phyloP scores from a whole-genome alignment of 1,139 yeast species.

The Hyphopichia pseudoburtonii region DNA sequence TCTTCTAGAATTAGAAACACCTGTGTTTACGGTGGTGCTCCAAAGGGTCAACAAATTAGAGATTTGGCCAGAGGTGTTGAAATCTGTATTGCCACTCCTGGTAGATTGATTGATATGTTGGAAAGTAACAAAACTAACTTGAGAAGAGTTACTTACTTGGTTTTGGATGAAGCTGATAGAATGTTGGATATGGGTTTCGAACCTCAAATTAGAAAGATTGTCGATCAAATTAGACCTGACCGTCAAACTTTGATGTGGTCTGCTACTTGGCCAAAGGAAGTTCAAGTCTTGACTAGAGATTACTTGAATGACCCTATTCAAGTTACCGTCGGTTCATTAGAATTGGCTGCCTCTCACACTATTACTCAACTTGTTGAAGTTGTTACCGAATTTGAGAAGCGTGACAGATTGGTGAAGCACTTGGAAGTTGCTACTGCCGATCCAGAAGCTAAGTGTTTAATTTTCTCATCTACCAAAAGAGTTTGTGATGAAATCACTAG shows the following conservation, averaged over 20 bases:
- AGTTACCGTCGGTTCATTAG: constrained; percentile 94
- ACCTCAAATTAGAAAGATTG: constrained; percentile 93
- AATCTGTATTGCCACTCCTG: constrained; percentile 95
- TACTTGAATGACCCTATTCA: constrained; percentile 91
- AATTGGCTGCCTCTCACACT: constrained; percentile 93
- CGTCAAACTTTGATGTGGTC: constrained; percentile 99
- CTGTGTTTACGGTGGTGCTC: constrained; percentile 99
- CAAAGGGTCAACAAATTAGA: constrained; percentile 95
- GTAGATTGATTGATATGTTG: constrained; percentile 96
- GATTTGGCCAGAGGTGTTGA: constrained; percentile 94
- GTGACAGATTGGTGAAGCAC: constrained; percentile 84
- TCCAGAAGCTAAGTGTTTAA: constrained; percentile 71
- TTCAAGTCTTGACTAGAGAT: constrained; percentile 87
- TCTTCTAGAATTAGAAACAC: constrained; percentile 94
- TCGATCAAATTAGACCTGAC: constrained; percentile 94
- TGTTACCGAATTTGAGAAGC: constrained; percentile 85
- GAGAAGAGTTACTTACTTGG: constrained; percentile 94
- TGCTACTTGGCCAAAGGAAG: constrained; percentile 99
- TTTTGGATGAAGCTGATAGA: constrained; percentile 94
- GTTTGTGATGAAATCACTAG: constrained; percentile 94
- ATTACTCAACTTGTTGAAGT: constrained; percentile 94
- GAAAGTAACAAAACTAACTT: constrained; percentile 94
- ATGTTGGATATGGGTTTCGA: constrained; percentile 98
- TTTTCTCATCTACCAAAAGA: constrained; percentile 95
- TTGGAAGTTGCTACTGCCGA: constrained; percentile 83